Evolutionary conservation across 108 stramenopile species (phyloP).

Genomic region (Seminavis robusta): DNA sequence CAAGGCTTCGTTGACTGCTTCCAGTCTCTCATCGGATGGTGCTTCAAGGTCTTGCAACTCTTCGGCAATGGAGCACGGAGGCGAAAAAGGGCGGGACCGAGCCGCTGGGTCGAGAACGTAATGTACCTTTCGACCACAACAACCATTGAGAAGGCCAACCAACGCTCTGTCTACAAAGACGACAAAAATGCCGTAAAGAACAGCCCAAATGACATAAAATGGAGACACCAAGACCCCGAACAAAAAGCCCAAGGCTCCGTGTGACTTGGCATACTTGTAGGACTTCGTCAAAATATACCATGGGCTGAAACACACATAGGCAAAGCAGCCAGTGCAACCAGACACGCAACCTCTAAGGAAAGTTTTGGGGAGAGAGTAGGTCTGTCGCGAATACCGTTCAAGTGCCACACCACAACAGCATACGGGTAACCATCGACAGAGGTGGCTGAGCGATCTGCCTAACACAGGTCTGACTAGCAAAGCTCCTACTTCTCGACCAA

Average conservation of each 20-base stretch:
- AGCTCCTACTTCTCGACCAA: conserved; percentile 48
- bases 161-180: conserved; percentile 40
- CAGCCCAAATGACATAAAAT: conserved; percentile 26
- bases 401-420: not conserved
- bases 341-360: conserved; percentile 7
- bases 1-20: conserved; percentile 16
- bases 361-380: not conserved
- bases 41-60: conserved; percentile 19
- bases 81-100: conserved; percentile 23
- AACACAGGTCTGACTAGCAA: conserved; percentile 11
- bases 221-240: conserved; percentile 37
- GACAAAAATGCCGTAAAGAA: no score
- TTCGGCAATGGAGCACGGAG: conserved; percentile 14
- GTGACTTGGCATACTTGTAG: conserved; percentile 37
- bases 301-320: conserved; percentile 5
- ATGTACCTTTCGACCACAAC: conserved; percentile 30
- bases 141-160: conserved; percentile 32
- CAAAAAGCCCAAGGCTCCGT: conserved; percentile 51
- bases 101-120: conserved; percentile 31
- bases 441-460: not conserved
- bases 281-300: conserved; percentile 19
- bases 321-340: conserved; percentile 19
- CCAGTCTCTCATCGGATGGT: conserved; percentile 6
- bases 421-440: conserved; percentile 2
- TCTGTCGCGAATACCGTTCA: not conserved